A percentile compares a stretch with the other conserved stretches of the same genome.
phyloP scores from a whole-genome alignment of 148 eudicot genomes.

The Dysphania ambrosioides region DNA sequence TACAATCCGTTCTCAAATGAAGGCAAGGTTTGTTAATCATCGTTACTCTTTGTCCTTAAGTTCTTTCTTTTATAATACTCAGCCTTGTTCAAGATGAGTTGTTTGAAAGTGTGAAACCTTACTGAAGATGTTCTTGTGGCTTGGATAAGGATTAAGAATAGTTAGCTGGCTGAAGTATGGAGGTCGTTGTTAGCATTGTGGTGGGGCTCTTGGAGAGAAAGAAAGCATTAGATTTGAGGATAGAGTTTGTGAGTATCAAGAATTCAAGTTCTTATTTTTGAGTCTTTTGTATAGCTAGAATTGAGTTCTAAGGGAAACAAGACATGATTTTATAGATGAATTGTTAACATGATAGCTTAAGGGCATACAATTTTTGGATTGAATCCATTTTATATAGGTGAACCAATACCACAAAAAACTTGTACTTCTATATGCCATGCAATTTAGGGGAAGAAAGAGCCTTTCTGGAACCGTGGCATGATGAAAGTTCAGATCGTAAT shows the following conservation, averaged over 20 bases:
- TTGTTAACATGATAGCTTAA: no score
- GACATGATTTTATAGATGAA: no score
- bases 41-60: no score
- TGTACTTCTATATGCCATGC: no score
- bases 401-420: no score
- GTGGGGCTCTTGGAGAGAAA: background rate
- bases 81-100: background rate
- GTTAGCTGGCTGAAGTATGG: background rate
- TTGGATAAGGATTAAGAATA: background rate
- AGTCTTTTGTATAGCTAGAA: background rate
- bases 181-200: background rate
- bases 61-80: no score
- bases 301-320: background rate
- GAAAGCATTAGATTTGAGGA: background rate
- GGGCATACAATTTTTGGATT: no score
- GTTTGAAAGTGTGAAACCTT: background rate
- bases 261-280: background rate
- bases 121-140: background rate
- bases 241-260: background rate
- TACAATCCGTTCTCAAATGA: no score
- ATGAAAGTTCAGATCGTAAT: background rate
- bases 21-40: background rate
- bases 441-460: slow-evolving; percentile 1
- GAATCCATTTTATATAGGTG: no score
- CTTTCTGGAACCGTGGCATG: background rate